Evolutionary conservation across 371 early-diverging fungal species (phyloP), one percentile per base, ranked within the genome.

Genomic region (Gilbertella persicaria): DNA sequence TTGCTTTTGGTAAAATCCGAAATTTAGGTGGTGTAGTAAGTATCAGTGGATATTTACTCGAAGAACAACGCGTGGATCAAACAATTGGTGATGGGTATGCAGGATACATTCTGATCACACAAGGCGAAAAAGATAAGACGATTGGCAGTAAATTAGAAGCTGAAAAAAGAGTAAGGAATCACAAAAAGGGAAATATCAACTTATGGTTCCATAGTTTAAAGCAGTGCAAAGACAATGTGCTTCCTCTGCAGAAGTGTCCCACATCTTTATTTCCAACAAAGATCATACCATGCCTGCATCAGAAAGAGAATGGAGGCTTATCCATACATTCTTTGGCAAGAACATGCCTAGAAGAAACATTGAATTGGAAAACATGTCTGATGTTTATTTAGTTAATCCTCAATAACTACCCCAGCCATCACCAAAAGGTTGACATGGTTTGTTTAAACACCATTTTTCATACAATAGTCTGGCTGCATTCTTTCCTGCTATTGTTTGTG

Each of bases 31-130:
- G 76, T 29, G 80, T 80, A 1, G 62, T 84, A 1, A 78, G 80
- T 48, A 73, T 84, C 42, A 78, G 76, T 14, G 84, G 84, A 0
- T 84, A 84, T 57, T 51, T 80, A 13, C 66, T 84, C 42, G 84
- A 81, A 35, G 81, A 80, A 25, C 65, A 77, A 24, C 35, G 52
- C 5, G 43, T 33, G 5, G 57, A 66, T 17, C 60, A 58, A 19
- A 62, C 53, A 38, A 23, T 55, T 38, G 71, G 60, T 0, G 49
- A 62, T 44, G 65, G 63, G 0, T 77, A 67, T 61, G 67, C 58
- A 23, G 78, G 82, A 3, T 69, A 69, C 44, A 71, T 81, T 20
- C 43, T 84, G 24, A 60, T 84, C 3, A 66, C 80, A 0, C 84
- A 81, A 54, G 84, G 84, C 2, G 79, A 75, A 46, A 80, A 71